Conservation (phyloP, 345 rosid genomes). For the Moringa oleifera region DNA sequence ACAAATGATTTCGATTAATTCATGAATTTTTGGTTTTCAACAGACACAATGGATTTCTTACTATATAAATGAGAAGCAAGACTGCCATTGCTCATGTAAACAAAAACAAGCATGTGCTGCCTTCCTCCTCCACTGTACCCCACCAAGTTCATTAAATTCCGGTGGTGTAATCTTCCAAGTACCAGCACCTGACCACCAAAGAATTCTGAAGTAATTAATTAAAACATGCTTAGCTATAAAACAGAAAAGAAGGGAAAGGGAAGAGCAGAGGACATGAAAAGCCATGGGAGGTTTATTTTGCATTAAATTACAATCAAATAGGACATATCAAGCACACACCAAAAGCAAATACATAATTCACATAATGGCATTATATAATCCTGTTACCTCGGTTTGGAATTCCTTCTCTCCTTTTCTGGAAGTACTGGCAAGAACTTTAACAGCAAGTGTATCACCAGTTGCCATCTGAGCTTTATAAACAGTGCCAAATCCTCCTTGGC, state of each 20-base stretch:
- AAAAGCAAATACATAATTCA: no score
- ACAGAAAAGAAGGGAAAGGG: no score
- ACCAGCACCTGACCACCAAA: conserved; percentile 44
- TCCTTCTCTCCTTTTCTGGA: conserved; percentile 72
- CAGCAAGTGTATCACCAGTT: conserved; percentile 58
- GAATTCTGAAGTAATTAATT: no score
- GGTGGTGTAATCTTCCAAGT: conserved; percentile 67
- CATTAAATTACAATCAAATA: no score
- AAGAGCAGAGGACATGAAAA: no score
- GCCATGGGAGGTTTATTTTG: no score
- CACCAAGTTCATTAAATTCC: conserved; percentile 65
- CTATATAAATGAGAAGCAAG: conserved; percentile 36
- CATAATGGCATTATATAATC: no score
- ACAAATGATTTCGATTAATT: no score
- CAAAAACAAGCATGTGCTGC: conserved; percentile 35
- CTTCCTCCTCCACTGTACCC: conserved; percentile 51
- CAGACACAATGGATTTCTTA: conserved; percentile 7
- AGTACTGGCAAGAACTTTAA: conserved; percentile 62
- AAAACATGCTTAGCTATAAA: neutral
- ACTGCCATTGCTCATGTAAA: conserved; percentile 39
- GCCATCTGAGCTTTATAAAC: conserved; percentile 67
- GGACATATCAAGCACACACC: no score
- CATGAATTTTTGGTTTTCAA: neutral
- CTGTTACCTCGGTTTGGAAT: conserved; percentile 57
- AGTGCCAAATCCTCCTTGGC: conserved; percentile 73